Evolutionary conservation across 148 eudicot species (phyloP).

Genomic region (Tetragonia tetragonoides): DNA sequence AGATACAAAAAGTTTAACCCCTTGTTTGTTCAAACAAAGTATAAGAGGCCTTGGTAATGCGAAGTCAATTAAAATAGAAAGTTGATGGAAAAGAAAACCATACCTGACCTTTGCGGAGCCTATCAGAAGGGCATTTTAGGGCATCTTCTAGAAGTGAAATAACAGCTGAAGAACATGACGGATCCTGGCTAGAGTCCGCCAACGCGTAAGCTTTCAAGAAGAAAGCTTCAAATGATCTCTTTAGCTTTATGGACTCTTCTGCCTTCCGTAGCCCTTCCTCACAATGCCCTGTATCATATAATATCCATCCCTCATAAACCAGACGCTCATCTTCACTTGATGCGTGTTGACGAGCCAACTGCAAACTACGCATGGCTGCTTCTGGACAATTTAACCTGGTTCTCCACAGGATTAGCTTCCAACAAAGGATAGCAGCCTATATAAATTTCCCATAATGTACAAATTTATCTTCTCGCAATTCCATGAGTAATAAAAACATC

Average conservation of each 20-base stretch:
- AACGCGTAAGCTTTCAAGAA: slow-evolving; percentile 97
- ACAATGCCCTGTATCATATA: slow-evolving; percentile 93
- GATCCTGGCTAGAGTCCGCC: slow-evolving; percentile 87
- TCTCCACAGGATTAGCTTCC: slow-evolving; percentile 21
- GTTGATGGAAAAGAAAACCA: slow-evolving; percentile 25
- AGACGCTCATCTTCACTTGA: slow-evolving; percentile 74
- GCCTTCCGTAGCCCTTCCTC: slow-evolving; percentile 90
- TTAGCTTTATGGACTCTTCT: slow-evolving; percentile 78
- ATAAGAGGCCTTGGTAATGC: background rate
- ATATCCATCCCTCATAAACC: slow-evolving; percentile 97
- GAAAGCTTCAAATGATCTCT: slow-evolving; percentile 95
- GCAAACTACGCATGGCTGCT: slow-evolving; percentile 97
- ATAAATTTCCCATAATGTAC: background rate
- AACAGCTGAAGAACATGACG: slow-evolving; percentile 74
- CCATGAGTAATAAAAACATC: background rate
- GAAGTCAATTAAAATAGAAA: slow-evolving; percentile 7
- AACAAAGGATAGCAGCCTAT: background rate
- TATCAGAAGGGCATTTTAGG: slow-evolving; percentile 95
- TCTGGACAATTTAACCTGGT: slow-evolving; percentile 92
- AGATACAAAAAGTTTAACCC: too few relatives aligned
- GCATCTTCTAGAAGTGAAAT: slow-evolving; percentile 90
- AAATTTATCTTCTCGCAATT: background rate
- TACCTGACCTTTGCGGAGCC: slow-evolving; percentile 98
- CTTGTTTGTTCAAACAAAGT: too few relatives aligned
- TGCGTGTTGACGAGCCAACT: slow-evolving; percentile 87